Evolutionary conservation across 1,139 yeast genomes (phyloP).

Genomic region (Blastobotrys illinoisensis): DNA sequence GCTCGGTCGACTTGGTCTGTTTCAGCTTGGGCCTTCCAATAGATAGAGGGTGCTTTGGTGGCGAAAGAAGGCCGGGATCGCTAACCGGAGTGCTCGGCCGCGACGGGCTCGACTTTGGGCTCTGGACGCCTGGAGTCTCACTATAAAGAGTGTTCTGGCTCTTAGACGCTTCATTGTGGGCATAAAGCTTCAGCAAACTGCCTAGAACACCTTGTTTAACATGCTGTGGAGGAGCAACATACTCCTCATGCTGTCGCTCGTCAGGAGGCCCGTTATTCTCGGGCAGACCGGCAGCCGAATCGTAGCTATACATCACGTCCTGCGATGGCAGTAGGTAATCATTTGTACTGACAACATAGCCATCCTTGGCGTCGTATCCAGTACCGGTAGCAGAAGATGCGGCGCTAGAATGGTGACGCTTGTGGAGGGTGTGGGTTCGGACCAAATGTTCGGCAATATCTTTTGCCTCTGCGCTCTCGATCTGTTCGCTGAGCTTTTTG

Average conservation of each 20-base stretch:
- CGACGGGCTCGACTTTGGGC: neutral
- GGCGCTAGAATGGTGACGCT: neutral
- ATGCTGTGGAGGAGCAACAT: slow-evolving; percentile 63
- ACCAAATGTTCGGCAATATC: slow-evolving; percentile 25
- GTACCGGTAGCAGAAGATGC: neutral
- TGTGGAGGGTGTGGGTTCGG: slow-evolving; percentile 19
- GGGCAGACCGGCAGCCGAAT: neutral
- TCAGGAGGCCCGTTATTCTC: neutral
- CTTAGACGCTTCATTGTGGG: slow-evolving; percentile 29
- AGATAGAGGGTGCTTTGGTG: neutral
- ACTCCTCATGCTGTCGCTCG: slow-evolving; percentile 34
- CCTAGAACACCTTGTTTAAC: slow-evolving; percentile 83
- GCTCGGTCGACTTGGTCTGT: slow-evolving; percentile 5
- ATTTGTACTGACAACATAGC: slow-evolving; percentile 4
- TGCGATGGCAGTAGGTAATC: slow-evolving; percentile 1
- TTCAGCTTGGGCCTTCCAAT: slow-evolving; percentile 3
- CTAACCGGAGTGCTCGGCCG: neutral
- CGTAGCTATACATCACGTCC: neutral
- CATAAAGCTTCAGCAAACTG: slow-evolving; percentile 64
- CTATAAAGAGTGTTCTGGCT: slow-evolving; percentile 6
- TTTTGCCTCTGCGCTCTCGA: slow-evolving; percentile 18
- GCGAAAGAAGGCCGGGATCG: neutral
- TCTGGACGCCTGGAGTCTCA: slow-evolving; percentile 3
- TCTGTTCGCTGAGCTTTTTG: slow-evolving; percentile 18
- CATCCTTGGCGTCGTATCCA: slow-evolving; percentile 6